Evolutionary conservation across 495 filamentous ascomycete genomes (phyloP), one percentile per base, ranked within the genome.

Genomic region (Podospora fimiseda): DNA sequence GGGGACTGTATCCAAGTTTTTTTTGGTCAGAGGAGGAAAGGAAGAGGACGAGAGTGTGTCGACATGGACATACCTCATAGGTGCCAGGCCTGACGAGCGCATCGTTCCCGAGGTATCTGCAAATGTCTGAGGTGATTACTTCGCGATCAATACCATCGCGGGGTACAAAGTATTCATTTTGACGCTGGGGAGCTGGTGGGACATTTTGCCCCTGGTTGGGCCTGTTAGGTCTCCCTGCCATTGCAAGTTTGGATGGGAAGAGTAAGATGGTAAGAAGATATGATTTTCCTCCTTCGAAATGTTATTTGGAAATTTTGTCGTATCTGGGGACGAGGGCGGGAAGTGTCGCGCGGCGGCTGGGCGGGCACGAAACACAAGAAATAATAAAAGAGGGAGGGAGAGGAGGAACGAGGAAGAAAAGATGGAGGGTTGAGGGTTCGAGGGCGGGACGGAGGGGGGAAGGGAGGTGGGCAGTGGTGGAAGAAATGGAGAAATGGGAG

Each of bases 111-210:
- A 96, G 82, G 66, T 93, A 95, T 67, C 89, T 86, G 76, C 90
- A 94, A 55, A 96, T 92, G 73, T 96, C 90, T 66, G 90, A 87
- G 64, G 89, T 88, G 71, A 96, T 93, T 63, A 96, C 90, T 69
- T 96, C 88, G 55, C 90, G 82, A 70, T 88, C 86, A 69, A 96
- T 96, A 62, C 90, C 89, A 59, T 93, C 87, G 58, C 87, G 88
- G 20, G 86, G 85, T 50, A 92, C 82, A 68, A 94, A 95, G 67
- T 89, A 92, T 74, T 88, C 84, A 70, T 89, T 88, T 65, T 84
- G 82, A 64, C 84, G 82, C 57, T 71, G 72, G 51, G 68, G 57
- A 53, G 59, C 52, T 55, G 60, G 38, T 30, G 65, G 42, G 9
- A 51, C 37, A 57, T 70, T 70, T 53, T 67, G 70, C 68, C 68